These are phyloP conservation scores for Talaromyces sp. DNA, from an alignment of 2,329 filamentous ascomycete genomes.

Conservation along the genomic window DNA sequence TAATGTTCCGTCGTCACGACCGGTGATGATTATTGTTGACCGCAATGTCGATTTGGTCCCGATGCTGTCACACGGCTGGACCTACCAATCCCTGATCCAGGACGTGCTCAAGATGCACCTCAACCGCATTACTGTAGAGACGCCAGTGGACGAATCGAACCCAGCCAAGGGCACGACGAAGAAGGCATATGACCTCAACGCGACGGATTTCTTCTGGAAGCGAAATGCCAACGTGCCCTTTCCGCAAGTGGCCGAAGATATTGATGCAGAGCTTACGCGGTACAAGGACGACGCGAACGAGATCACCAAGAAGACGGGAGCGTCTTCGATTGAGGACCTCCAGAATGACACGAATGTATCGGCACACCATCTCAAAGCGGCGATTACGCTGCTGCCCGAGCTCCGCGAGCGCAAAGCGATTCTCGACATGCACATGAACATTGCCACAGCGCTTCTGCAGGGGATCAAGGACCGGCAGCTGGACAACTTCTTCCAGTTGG, in stretches of 20 bases:
- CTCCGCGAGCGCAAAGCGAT: constrained; percentile 86
- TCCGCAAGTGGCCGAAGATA: constrained; percentile 92
- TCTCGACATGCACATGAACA: constrained; percentile 99
- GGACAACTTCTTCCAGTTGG: constrained; percentile 92
- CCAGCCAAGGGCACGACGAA: constrained; percentile 72
- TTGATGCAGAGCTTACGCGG: constrained; percentile 84
- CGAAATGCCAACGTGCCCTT: constrained; percentile 89
- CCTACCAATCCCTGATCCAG: constrained; percentile 78
- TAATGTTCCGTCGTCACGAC: constrained; percentile 67
- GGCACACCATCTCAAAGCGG: constrained; percentile 91
- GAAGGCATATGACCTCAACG: constrained; percentile 82
- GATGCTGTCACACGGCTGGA: constrained; percentile 98
- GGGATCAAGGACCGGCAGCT: constrained; percentile 94
- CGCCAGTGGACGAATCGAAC: constrained; percentile 71
- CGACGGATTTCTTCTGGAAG: constrained; percentile 94
- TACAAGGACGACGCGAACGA: constrained; percentile 95
- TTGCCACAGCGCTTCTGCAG: constrained; percentile 70
- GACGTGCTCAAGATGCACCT: constrained; percentile 75
- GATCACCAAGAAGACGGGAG: constrained; percentile 91
- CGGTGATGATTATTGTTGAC: constrained; percentile 89
- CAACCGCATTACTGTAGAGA: constrained; percentile 91
- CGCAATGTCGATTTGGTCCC: constrained; percentile 93
- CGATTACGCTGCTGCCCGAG: constrained; percentile 88
- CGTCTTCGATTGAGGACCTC: constrained; percentile 86
- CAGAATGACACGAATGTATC: constrained; percentile 84